phyloP scores from a whole-genome alignment of 345 rosid genomes.

The Gossypium arboreum region DNA sequence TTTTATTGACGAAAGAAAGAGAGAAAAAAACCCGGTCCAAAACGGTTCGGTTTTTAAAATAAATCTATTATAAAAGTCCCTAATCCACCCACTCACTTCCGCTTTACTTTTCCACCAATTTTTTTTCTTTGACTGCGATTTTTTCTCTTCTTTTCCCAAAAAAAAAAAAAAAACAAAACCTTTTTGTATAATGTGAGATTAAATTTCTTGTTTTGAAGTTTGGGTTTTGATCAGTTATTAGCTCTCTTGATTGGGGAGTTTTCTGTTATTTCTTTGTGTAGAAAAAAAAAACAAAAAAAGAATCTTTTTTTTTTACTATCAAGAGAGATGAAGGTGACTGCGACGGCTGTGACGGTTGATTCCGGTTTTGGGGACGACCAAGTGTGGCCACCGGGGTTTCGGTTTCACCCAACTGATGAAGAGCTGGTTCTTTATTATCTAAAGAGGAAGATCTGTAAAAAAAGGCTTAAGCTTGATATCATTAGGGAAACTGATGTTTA shows the following conservation, averaged over 20 bases:
- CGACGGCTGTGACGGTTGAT: constrained; percentile 4
- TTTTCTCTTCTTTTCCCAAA: not conserved
- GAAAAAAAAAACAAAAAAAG: not conserved
- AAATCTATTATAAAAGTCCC: not conserved
- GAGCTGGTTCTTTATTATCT: constrained; percentile 72
- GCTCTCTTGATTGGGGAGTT: not conserved
- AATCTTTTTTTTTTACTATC: not conserved
- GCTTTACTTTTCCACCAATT: not conserved
- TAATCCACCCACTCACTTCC: not conserved
- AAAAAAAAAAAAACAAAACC: too few species aligned
- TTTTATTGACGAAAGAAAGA: too few species aligned
- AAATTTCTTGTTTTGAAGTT: not conserved
- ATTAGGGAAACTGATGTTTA: constrained; percentile 79
- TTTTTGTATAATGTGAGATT: not conserved
- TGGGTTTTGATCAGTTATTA: not conserved
- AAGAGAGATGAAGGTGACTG: constrained; percentile 1
- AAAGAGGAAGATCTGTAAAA: constrained; percentile 73
- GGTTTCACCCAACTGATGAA: constrained; percentile 95
- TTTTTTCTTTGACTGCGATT: not conserved
- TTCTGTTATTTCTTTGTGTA: not conserved
- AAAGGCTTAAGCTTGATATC: constrained; percentile 47
- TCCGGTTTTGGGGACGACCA: constrained; percentile 27
- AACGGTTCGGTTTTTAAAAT: not conserved
- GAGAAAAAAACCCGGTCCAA: not conserved
- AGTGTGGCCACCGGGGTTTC: constrained; percentile 81